Conservation (phyloP, 2,329 filamentous ascomycete species). For the Trichothecium roseum region DNA sequence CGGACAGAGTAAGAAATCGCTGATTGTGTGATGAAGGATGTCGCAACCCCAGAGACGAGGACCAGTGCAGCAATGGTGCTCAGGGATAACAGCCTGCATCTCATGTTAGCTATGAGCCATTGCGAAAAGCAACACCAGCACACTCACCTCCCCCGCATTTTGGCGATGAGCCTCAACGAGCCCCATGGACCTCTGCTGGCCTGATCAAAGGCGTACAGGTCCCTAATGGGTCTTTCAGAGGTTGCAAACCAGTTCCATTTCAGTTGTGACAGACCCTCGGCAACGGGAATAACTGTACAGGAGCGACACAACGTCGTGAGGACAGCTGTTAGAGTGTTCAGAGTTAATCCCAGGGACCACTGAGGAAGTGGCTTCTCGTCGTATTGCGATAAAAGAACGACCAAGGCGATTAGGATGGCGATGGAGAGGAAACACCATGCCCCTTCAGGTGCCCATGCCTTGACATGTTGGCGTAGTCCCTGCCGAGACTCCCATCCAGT, state of each 20-base stretch:
- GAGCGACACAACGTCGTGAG: slow-evolving; percentile 15
- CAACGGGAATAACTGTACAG: slow-evolving; percentile 13
- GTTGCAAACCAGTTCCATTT: slow-evolving; percentile 11
- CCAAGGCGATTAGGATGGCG: slow-evolving; percentile 11
- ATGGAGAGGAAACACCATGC: slow-evolving; percentile 3
- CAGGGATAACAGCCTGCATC: not conserved
- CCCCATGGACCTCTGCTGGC: slow-evolving; percentile 11
- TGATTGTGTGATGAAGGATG: slow-evolving; percentile 8
- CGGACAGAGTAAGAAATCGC: slow-evolving; percentile 5
- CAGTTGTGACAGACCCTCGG: slow-evolving; percentile 12
- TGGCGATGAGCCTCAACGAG: slow-evolving; percentile 5
- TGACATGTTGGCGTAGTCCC: too few species aligned
- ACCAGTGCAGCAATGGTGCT: slow-evolving; percentile 3
- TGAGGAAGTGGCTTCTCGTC: slow-evolving; percentile 12
- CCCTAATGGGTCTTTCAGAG: slow-evolving; percentile 5
- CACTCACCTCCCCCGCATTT: slow-evolving; percentile 2
- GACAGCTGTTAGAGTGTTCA: slow-evolving; percentile 17
- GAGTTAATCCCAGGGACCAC: slow-evolving; percentile 12
- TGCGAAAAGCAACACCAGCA: not conserved
- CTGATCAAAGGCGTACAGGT: slow-evolving; percentile 9
- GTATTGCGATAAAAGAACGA: slow-evolving; percentile 5
- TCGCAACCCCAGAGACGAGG: slow-evolving; percentile 6
- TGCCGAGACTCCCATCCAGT: too few species aligned
- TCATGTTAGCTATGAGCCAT: too few species aligned
- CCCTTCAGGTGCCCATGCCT: slow-evolving; percentile 1